Percentiles rank a stretch among this genome's conserved stretches.
Conservation (phyloP, 2,329 filamentous ascomycete species). For the Rhexocercosporidium sp. region DNA sequence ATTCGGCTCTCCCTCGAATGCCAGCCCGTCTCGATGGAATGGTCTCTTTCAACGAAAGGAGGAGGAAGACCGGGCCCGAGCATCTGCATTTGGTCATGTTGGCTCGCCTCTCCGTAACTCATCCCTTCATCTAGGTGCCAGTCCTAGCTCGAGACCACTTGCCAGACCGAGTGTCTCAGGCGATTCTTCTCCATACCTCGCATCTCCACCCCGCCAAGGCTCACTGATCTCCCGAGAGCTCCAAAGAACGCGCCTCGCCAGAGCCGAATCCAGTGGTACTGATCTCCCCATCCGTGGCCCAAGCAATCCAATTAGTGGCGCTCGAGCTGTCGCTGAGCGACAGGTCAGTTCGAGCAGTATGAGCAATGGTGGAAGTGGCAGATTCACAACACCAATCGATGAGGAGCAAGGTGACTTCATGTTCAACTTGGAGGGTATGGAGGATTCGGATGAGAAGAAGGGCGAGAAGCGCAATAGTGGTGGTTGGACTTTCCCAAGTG, state of each 20-base stretch:
- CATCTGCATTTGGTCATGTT: conserved; percentile 69
- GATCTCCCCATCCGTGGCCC: conserved; percentile 53
- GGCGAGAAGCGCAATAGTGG: conserved; percentile 42
- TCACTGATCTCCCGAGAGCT: conserved; percentile 62
- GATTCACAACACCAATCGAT: conserved; percentile 69
- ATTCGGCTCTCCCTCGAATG: conserved; percentile 64
- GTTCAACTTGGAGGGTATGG: conserved; percentile 71
- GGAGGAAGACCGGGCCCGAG: conserved; percentile 50
- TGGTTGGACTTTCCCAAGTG: conserved; percentile 37
- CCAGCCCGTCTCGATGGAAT: conserved; percentile 66
- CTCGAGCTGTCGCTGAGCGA: conserved; percentile 54
- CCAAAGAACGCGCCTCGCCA: conserved; percentile 59
- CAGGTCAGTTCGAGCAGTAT: conserved; percentile 64
- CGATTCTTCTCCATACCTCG: conserved; percentile 40
- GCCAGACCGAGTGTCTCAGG: conserved; percentile 44
- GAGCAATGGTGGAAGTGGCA: conserved; percentile 50
- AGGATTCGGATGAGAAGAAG: conserved; percentile 60
- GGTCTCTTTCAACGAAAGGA: conserved; percentile 63
- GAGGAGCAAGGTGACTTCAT: conserved; percentile 69
- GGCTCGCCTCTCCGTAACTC: conserved; percentile 70
- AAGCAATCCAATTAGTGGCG: conserved; percentile 46
- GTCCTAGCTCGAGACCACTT: conserved; percentile 47
- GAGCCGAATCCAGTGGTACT: conserved; percentile 49
- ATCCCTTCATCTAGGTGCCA: conserved; percentile 59
- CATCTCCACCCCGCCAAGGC: conserved; percentile 44